Percentiles rank a stretch among this genome's conserved stretches.
Conservation (phyloP, 768 basidiomycete species). For the Psilocybe cubensis region DNA sequence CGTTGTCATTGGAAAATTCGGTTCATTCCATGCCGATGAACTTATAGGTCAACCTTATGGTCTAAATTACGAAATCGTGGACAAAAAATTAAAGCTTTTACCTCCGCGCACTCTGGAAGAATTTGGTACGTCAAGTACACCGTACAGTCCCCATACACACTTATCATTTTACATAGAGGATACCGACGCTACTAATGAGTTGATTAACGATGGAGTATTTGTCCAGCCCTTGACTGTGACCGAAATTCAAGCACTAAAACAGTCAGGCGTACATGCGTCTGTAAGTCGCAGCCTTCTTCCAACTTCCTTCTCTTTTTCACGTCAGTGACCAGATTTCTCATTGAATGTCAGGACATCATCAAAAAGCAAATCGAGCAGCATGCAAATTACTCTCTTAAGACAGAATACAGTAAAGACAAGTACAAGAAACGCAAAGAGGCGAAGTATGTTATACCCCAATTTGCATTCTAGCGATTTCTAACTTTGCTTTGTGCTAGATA, state of each 20-base stretch:
- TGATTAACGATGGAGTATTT: conserved; percentile 85
- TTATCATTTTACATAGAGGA: conserved; percentile 66
- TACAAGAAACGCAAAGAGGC: conserved; percentile 96
- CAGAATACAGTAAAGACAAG: conserved; percentile 98
- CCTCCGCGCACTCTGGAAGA: conserved; percentile 73
- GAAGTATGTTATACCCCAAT: conserved; percentile 60
- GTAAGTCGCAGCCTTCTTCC: conserved; percentile 40
- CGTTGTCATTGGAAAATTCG: conserved; percentile 82
- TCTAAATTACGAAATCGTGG: conserved; percentile 82
- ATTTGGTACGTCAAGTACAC: conserved; percentile 55
- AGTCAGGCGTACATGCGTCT: conserved; percentile 78
- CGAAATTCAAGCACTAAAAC: conserved; percentile 85
- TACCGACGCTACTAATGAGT: conserved; percentile 95
- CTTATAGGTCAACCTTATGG: conserved; percentile 87
- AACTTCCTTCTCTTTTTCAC: conserved; percentile 19
- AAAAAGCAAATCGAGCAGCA: conserved; percentile 93
- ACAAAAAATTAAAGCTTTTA: conserved; percentile 66
- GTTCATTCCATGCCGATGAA: conserved; percentile 77
- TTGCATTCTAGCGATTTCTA: not conserved
- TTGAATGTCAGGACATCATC: conserved; percentile 82
- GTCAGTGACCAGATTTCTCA: conserved; percentile 14
- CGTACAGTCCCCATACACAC: not conserved
- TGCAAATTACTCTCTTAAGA: conserved; percentile 90
- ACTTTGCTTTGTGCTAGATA: conserved; percentile 53
- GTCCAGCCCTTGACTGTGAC: conserved; percentile 83